These are phyloP conservation scores for Erucastrum elatum DNA, from an alignment of 345 rosid genomes.

Conservation along the genomic window DNA sequence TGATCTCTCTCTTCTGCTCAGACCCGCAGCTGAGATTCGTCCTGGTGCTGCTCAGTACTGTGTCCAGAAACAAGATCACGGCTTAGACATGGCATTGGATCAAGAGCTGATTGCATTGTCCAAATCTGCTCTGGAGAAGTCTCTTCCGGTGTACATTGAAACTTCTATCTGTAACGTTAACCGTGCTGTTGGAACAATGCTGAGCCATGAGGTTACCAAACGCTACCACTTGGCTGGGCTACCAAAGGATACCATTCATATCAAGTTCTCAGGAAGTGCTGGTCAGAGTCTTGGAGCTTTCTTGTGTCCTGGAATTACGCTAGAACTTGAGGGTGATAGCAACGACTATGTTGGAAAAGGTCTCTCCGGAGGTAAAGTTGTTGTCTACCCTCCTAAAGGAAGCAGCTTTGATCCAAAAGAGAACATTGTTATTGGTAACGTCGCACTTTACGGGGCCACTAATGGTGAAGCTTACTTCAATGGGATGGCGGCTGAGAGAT, in stretches of 20 bases:
- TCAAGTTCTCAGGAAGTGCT: conserved; percentile 91
- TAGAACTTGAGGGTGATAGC: conserved; percentile 97
- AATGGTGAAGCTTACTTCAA: conserved; percentile 91
- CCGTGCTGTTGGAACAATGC: conserved; percentile 99
- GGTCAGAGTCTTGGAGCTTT: conserved; percentile 99
- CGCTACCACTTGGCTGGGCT: conserved; percentile 81
- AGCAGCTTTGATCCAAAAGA: conserved; percentile 96
- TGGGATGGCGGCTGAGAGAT: conserved; percentile 99
- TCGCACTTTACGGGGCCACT: conserved; percentile 95
- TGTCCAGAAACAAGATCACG: conserved; percentile 93
- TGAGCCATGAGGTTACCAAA: conserved; percentile 98
- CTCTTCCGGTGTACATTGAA: conserved; percentile 84
- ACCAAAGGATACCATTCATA: conserved; percentile 81
- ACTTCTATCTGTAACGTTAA: conserved; percentile 81
- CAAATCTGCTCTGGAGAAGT: conserved; percentile 70
- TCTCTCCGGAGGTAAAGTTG: conserved; percentile 91
- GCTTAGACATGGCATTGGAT: conserved; percentile 95
- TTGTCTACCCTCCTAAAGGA: conserved; percentile 89
- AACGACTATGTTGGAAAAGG: conserved; percentile 99
- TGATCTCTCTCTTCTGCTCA: conserved; percentile 79
- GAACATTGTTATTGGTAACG: conserved; percentile 93
- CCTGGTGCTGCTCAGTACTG: conserved; percentile 96
- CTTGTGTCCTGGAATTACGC: conserved; percentile 80
- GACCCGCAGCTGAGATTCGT: conserved; percentile 93
- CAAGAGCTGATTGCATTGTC: conserved; percentile 66